These are phyloP conservation scores for Pestalotiopsis sp. DNA, from an alignment of 2,329 filamentous ascomycete species.

Conservation along the genomic window DNA sequence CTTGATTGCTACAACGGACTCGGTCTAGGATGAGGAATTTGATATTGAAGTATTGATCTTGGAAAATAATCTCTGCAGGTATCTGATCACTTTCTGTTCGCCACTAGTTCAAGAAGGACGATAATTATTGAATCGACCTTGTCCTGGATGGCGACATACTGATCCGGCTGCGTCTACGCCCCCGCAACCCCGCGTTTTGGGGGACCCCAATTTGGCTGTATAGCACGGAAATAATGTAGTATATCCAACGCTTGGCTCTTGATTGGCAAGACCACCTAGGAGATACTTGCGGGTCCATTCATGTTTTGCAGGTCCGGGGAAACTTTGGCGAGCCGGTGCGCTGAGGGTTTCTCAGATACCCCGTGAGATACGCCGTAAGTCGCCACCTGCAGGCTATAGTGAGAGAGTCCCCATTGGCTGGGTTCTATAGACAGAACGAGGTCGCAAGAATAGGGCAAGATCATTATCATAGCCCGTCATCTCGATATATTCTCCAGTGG, in stretches of 20 bases:
- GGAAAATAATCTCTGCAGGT: neutral
- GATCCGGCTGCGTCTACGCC: neutral
- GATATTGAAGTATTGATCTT: neutral
- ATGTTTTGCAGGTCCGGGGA: neutral
- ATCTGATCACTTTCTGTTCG: neutral
- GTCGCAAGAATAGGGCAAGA: neutral
- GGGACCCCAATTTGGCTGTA: neutral
- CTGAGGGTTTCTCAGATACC: neutral
- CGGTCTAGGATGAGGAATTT: neutral
- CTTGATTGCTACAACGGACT: neutral
- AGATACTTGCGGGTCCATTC: neutral
- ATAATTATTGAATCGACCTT: neutral
- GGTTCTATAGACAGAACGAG: neutral
- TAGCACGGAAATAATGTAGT: neutral
- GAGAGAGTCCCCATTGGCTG: too few relatives aligned
- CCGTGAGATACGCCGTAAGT: neutral
- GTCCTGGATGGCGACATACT: neutral
- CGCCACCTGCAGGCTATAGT: neutral
- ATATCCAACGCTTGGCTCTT: neutral
- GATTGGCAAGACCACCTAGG: neutral
- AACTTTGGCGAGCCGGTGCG: neutral
- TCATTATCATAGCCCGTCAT: neutral
- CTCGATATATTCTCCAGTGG: neutral
- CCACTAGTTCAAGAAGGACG: neutral
- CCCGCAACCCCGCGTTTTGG: neutral